Base-by-base conservation (phyloP, 2,329 filamentous ascomycete genomes). In the Cryphonectria japonica region DNA sequence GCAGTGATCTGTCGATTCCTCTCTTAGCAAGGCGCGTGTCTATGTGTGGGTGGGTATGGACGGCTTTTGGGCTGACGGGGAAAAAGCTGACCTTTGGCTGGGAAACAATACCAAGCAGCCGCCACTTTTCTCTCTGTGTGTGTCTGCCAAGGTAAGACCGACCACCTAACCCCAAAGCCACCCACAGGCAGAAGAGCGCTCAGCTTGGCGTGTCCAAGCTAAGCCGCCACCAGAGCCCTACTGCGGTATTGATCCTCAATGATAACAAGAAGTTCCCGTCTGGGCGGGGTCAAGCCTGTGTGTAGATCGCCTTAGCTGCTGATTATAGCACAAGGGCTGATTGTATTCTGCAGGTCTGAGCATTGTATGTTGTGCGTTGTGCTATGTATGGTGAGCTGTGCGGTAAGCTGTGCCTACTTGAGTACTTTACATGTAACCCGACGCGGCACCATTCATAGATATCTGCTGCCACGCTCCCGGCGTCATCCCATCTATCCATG, bases 1-100 rank as follows among this genome's bases (percentile, higher is more conserved):
- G 61, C 57, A 71, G 34, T 62, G 69, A 69, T 69, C 22, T 62
- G 69, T 26, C 62, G 66, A 52, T 60, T 50, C 46, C 14, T 16
- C 29, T 57, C 26, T 50, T 22, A 50, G 19, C 46, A 37, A 32
- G 26, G 43, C 19, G 59, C 26, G 32, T 66, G 39, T 41, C 37
- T 39, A 39, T 50, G 46, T 19, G 43, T 46, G 43, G 7, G 46
- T 50, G 46, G 46, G 19, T 7, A n/a, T 50, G 22, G 46, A 50
- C 46, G 16, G n/a, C 22, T 7, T 7, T n/a, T n/a, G 46, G 22
- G 22, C 46, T 50, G 46, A n/a, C 22, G 14, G 16, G 14, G 16
- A 46, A n/a, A n/a, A 3, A 50, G 7, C 46, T 50, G 46, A 50
- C 46, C 46, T n/a, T n/a, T n/a, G 46, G 7, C 22, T 50, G 43